Evolutionary conservation across 1,284 basidiomycete species (phyloP).

Genomic region (Tremellales sp.): DNA sequence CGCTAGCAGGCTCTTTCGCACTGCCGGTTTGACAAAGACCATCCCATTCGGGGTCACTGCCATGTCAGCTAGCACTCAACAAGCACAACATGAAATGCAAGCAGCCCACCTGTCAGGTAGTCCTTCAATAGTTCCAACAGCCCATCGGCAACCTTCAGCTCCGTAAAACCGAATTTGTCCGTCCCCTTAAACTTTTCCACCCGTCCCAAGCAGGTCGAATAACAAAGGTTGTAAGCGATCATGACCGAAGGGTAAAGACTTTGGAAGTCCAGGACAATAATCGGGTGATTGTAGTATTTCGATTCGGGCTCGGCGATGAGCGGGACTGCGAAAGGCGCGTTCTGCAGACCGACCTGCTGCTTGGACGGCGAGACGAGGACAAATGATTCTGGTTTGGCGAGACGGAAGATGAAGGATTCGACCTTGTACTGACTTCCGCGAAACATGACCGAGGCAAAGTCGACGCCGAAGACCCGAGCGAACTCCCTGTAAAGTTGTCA

Average conservation of each 20-base stretch:
- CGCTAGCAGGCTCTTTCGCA: slow-evolving; percentile 78
- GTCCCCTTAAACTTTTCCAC: slow-evolving; percentile 76
- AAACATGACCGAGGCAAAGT: slow-evolving; percentile 92
- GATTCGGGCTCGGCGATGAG: slow-evolving; percentile 92
- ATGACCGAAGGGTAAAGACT: slow-evolving; percentile 94
- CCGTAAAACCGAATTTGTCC: slow-evolving; percentile 76
- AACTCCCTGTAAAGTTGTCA: slow-evolving; percentile 66
- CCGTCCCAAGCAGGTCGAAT: slow-evolving; percentile 92
- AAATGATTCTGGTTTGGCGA: slow-evolving; percentile 94
- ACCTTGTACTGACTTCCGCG: slow-evolving; percentile 98
- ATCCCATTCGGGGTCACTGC: slow-evolving; percentile 91
- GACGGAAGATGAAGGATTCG: slow-evolving; percentile 95
- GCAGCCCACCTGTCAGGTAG: slow-evolving; percentile 63
- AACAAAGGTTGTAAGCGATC: slow-evolving; percentile 98
- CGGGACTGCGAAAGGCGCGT: slow-evolving; percentile 85
- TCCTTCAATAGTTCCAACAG: slow-evolving; percentile 65
- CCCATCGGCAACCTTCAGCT: slow-evolving; percentile 68
- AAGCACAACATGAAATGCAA: not conserved
- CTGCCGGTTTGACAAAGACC: slow-evolving; percentile 80
- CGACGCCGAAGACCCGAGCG: slow-evolving; percentile 92
- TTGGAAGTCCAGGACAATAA: slow-evolving; percentile 92
- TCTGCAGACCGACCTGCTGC: slow-evolving; percentile 86
- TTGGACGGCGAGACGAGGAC: slow-evolving; percentile 81
- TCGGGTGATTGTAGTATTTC: slow-evolving; percentile 86
- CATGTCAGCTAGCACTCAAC: no score